Evolutionary conservation across 306 rosid species (phyloP), one percentile per base, ranked within the genome.

Genomic region (Sphenostylis stenocarpa): DNA sequence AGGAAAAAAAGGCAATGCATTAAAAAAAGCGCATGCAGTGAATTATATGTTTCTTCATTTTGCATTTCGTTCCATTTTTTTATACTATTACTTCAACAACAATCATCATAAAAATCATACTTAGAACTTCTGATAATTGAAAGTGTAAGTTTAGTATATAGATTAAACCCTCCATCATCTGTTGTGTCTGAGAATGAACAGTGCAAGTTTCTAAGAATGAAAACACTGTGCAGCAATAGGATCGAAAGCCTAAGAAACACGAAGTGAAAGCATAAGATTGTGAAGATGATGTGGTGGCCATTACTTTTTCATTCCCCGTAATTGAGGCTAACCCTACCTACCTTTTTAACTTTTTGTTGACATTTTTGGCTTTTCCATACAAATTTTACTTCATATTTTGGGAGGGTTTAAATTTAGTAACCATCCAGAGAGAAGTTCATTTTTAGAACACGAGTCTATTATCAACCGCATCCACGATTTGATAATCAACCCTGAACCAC

Each of bases 281-380:
- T 14, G 65, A 26, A 48, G 49, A 48, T 75, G 38, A 34, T 38
- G 9, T 51, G 47, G 75, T 51, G 29, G 16, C 43, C 66, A 76
- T 26, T 38, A 51, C n/a, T 53, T 77, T n/a, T 67, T 13, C 4
- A 66, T 53, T 67, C 66, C 73, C 80, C 73, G 41, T 13, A 28
- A 77, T 77, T 65, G 5, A 51, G 80, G 80, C 33, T 24, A 49
- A 34, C 13, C 14, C 16, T 21, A 23, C 13, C 14, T 51, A 13
- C 24, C 1, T 47, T 20, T n/a, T 62, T 15, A 47, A 31, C 60
- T 69, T 47, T 51, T 70, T 51, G 9, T 76, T 64, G 5, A 51
- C 56, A 49, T 47, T 44, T 31, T 34, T 43, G 6, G 34, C 38
- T 68, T 68, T 47, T 47, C 1, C 6, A 24, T 6, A 33, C 3